Conservation (phyloP, 495 filamentous ascomycete genomes). For the Penicillium canescens region DNA sequence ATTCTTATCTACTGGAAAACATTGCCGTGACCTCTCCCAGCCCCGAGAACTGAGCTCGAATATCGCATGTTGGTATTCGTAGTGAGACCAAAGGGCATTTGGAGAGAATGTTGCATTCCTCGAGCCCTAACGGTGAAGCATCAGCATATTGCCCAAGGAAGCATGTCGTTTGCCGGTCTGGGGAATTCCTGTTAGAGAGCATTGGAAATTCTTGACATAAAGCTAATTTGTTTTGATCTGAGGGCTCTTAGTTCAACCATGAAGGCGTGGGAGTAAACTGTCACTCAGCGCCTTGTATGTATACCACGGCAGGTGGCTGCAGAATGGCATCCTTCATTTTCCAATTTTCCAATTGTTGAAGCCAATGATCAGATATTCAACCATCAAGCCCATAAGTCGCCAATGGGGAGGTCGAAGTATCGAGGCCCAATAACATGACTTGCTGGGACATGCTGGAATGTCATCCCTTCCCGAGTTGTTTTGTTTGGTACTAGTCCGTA, state of each 20-base stretch:
- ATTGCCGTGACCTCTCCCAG: conserved; percentile 2
- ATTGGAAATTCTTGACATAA: not conserved
- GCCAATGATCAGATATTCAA: not conserved
- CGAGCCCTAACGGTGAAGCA: not conserved
- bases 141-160: conserved; percentile 4
- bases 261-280: not conserved
- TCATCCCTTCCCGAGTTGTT: conserved; percentile 27
- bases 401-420: not conserved
- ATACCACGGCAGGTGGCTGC: not conserved
- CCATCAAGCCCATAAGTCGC: not conserved
- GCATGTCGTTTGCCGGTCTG: conserved; percentile 7
- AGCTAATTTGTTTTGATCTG: not conserved
- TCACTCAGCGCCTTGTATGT: not conserved
- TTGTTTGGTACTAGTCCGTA: conserved; percentile 13
- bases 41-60: conserved; percentile 11
- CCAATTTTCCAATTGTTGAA: not conserved
- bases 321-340: not conserved
- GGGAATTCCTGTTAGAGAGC: conserved; percentile 10
- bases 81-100: conserved; percentile 10
- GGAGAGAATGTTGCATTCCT: conserved; percentile 32
- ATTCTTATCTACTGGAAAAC: conserved; percentile 19
- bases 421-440: conserved; percentile 2
- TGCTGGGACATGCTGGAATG: conserved; percentile 18
- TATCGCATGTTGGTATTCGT: conserved; percentile 18
- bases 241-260: too few relatives aligned